Base-by-base conservation (phyloP, 2,329 filamentous ascomycete genomes). In the Colletotrichum echinochloae region DNA sequence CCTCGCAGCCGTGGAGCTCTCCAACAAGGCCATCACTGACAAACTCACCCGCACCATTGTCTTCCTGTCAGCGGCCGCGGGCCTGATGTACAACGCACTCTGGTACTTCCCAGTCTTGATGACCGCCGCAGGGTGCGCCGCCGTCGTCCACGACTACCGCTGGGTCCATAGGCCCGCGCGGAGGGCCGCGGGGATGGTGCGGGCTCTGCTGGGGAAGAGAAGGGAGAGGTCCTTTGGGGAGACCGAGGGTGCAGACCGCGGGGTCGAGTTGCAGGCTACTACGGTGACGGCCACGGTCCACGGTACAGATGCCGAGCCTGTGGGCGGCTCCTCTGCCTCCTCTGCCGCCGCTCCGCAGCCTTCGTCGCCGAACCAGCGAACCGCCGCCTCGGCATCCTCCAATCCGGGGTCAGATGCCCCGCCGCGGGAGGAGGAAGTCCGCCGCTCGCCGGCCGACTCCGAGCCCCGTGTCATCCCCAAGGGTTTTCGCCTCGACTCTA, bases 101-200 rank as follows among this genome's bases (percentile, higher is more conserved):
- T 93, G 90, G 90, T 93, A 90, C 73, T 92, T 92, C 60, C 90
- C 91, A 0, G 75, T 89, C 0, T 74, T 92, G 16, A 89, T 92
- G 78, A 73, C 86, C 0, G 73, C 82, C 1, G 87, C 85, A 0
- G 90, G 89, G 0, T 23, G 83, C 1, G 76, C 79, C 0, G 87
- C 87, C 0, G 78, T 88, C 0, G 55, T 86, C 0, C 90, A 86
- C 83, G 89, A 92, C 77, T 79, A 80, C 41, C 81, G 82, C 55
- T 83, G 85, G 77, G 73, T 84, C n/a, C 81, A 84, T 44, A 77
- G 79, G 7, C 77, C 83, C 6, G 76, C 75, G 8, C 60, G 56
- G 30, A 68, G 59, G 9, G 52, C 76, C 51, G 71, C 72, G 0
- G 75, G 33, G 1, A 33, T 66, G 39, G 51, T 60, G 14, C 33